phyloP scores from a whole-genome alignment of 805 yeast species.

The Tetrapisispora taiwanensis region DNA sequence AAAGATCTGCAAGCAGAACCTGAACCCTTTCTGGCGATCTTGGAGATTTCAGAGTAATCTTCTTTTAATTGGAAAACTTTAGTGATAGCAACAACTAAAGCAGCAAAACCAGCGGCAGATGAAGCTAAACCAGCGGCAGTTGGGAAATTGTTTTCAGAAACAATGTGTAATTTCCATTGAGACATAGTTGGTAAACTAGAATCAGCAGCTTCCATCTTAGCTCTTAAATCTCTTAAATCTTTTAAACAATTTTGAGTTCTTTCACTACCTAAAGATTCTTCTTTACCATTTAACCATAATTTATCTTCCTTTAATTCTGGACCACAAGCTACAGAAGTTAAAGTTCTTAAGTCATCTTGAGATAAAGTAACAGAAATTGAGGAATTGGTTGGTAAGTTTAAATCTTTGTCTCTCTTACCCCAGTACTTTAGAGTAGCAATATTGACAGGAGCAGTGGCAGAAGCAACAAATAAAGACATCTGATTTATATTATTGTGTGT shows the following conservation, averaged over 20 bases:
- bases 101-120: slow-evolving; percentile 97
- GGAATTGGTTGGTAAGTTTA: slow-evolving; percentile 92
- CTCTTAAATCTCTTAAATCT: slow-evolving; percentile 64
- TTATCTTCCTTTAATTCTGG: slow-evolving; percentile 48
- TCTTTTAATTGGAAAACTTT: slow-evolving; percentile 78
- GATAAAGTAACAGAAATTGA: slow-evolving; percentile 91
- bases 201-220: slow-evolving; percentile 46
- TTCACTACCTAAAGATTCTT: slow-evolving; percentile 57
- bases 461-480: slow-evolving; percentile 58
- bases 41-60: slow-evolving; percentile 72
- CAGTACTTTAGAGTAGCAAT: slow-evolving; percentile 96
- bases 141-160: slow-evolving; percentile 93
- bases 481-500: not conserved
- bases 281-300: slow-evolving; percentile 78
- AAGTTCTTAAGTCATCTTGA: slow-evolving; percentile 82
- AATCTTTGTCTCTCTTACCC: slow-evolving; percentile 89
- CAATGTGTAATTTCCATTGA: slow-evolving; percentile 60
- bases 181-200: slow-evolving; percentile 50
- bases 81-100: slow-evolving; percentile 84
- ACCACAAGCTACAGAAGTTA: slow-evolving; percentile 77
- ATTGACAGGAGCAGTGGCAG: slow-evolving; percentile 94
- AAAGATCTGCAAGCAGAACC: slow-evolving; percentile 97
- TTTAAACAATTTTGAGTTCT: slow-evolving; percentile 62
- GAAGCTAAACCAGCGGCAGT: slow-evolving; percentile 99
- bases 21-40: slow-evolving; percentile 94